Base-by-base conservation (phyloP, 2,329 filamentous ascomycete genomes). In the Colletotrichum acutatum region DNA sequence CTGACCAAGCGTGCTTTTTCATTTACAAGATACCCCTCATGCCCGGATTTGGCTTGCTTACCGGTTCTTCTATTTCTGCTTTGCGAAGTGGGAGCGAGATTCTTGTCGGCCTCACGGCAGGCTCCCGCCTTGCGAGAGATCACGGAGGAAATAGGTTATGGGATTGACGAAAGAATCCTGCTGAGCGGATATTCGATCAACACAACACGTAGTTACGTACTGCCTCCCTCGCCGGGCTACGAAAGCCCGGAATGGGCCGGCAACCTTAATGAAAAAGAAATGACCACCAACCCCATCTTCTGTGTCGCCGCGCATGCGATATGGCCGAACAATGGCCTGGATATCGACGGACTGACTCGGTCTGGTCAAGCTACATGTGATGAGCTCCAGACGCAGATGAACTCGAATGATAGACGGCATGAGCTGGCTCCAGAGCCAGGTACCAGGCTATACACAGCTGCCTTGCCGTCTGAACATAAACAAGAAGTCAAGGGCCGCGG, bases 21-120 rank as follows among this genome's bases (percentile, higher is more conserved):
- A 22, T 30, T 70, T 61, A 61, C 52, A 24, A 58, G 67, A 74
- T 74, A 74, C 71, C 71, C 63, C 30, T 37, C 53, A 7, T 57
- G 62, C 52, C 30, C 26, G 28, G 42, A 58, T 59, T n/a, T 28
- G 37, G 34, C 32, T 61, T 71, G 53, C 22, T 66, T 37, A 22
- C 54, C 42, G 37, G 28, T 46, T 46, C 61, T 52, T n/a, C 32
- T 28, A 11, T 7, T 34, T 6, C 12, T 19, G 30, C 19, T 37
- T 30, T 28, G 66, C 60, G 34, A 16, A 34, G 52, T 19, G 7
- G 46, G 61, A 49, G 12, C 46, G 28, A 26, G 4, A 5, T 24
- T n/a, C 4, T 8, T 22, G 14, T 52, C 22, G 46, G 7, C 28
- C 32, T 34, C 6, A 22, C 42, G 16, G 24, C 6, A 3, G 19